These are phyloP conservation scores for Pleurotus citrinopileatus DNA, from an alignment of 768 basidiomycete genomes.

Conservation along the genomic window DNA sequence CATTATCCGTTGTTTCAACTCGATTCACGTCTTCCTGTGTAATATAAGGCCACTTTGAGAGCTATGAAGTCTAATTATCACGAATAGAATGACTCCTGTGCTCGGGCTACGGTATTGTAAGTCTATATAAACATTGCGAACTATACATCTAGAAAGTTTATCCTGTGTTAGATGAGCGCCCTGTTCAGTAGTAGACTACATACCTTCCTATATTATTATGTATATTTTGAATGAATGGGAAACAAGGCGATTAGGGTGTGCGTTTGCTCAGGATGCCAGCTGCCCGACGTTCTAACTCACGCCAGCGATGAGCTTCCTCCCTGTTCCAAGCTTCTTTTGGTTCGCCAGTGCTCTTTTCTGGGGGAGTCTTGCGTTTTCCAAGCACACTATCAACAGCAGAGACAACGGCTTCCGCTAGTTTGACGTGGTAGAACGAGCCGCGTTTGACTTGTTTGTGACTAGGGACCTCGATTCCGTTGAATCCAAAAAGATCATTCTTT, in stretches of 20 bases:
- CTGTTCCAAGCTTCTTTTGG: slow-evolving; percentile 4
- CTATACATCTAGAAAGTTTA: no score
- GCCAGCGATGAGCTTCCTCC: slow-evolving; percentile 4
- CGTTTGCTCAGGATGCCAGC: neutral
- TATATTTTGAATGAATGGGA: neutral
- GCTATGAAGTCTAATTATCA: no score
- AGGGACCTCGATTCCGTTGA: slow-evolving; percentile 22
- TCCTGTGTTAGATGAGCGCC: no score
- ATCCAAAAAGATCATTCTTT: slow-evolving; percentile 30
- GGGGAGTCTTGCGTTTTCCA: slow-evolving; percentile 18
- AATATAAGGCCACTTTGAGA: no score
- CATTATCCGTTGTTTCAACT: neutral
- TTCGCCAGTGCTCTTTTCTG: neutral
- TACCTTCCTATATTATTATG: no score
- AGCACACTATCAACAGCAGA: slow-evolving; percentile 36
- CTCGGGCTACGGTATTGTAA: no score
- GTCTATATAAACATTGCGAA: no score
- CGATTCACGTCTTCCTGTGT: no score
- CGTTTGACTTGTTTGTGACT: slow-evolving; percentile 28
- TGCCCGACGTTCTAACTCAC: neutral
- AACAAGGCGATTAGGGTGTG: neutral
- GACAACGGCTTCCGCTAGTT: slow-evolving; percentile 44
- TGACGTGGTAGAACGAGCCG: slow-evolving; percentile 39
- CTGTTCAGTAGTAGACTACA: no score
- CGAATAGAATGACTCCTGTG: no score